Evolutionary conservation across 2,329 filamentous ascomycete genomes (phyloP).

Genomic region (Cytospora piceae): DNA sequence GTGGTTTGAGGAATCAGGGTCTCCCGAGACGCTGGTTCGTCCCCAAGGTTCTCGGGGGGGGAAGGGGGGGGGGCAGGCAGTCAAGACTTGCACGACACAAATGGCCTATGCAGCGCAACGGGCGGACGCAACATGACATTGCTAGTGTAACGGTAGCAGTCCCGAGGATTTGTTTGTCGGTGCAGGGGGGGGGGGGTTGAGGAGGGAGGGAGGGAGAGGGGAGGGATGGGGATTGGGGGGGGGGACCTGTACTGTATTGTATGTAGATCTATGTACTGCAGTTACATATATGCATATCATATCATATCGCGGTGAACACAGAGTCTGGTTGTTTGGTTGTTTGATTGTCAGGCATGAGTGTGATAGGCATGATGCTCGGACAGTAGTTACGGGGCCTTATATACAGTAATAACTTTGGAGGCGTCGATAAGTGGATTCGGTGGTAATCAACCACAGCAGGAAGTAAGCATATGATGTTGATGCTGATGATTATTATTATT

Average conservation of each 20-base stretch:
- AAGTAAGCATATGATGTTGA: neutral
- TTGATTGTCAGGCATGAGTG: neutral
- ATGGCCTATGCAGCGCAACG: neutral
- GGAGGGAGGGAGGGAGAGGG: no score
- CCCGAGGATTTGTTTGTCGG: neutral
- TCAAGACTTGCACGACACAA: neutral
- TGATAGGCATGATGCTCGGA: neutral
- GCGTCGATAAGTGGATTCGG: neutral
- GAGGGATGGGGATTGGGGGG: no score
- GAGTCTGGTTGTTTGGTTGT: neutral
- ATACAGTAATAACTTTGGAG: neutral
- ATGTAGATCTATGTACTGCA: no score
- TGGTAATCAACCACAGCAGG: neutral
- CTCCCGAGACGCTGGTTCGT: constrained; percentile 19
- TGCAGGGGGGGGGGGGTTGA: neutral
- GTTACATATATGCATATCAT: neutral
- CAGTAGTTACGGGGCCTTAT: neutral
- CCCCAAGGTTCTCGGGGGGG: neutral
- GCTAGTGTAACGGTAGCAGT: neutral
- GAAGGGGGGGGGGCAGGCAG: no score
- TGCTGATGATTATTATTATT: neutral
- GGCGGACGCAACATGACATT: neutral
- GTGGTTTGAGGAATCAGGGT: neutral
- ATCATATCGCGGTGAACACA: neutral
- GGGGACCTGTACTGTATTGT: no score